A percentile compares a stretch with the other conserved stretches of the same genome.
Evolutionary conservation across 2,329 filamentous ascomycete species (phyloP).

Genomic region (Daldinia sp.): DNA sequence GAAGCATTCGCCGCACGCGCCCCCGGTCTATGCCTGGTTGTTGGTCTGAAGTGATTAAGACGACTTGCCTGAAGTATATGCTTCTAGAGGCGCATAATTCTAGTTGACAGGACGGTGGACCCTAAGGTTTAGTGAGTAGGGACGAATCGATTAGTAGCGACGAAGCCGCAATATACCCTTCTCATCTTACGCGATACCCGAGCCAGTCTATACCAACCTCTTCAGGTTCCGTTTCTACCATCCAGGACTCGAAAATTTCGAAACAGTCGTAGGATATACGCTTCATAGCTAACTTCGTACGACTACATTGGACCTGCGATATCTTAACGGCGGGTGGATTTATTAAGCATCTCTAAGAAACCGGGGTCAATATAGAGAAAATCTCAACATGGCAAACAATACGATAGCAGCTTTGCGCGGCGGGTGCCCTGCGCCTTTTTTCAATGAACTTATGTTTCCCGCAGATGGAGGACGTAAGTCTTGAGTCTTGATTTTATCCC

Average conservation of each 20-base stretch:
- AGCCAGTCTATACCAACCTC: constrained; percentile 8
- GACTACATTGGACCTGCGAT: not conserved
- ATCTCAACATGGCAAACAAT: constrained; percentile 37
- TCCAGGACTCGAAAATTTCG: not conserved
- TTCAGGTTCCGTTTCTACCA: constrained; percentile 10
- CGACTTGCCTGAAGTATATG: constrained; percentile 15
- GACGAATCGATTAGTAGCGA: constrained; percentile 19
- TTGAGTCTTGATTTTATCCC: constrained; percentile 7
- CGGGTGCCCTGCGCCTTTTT: constrained; percentile 76
- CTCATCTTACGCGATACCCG: constrained; percentile 19
- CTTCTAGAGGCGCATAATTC: constrained; percentile 20
- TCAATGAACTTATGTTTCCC: constrained; percentile 72
- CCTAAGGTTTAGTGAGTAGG: constrained; percentile 17
- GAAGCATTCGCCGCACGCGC: constrained; percentile 22
- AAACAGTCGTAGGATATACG: constrained; percentile 1
- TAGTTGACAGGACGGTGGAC: constrained; percentile 18
- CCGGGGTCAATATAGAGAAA: not conserved
- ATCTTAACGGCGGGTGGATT: not conserved
- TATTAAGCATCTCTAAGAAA: not conserved
- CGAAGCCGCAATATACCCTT: constrained; percentile 16
- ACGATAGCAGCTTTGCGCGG: constrained; percentile 52
- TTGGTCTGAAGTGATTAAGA: constrained; percentile 29
- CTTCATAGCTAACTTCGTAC: not conserved
- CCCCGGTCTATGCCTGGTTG: constrained; percentile 20
- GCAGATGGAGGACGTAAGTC: constrained; percentile 51